Percentiles rank a stretch among this genome's conserved stretches.
phyloP scores from a whole-genome alignment of 768 basidiomycete genomes.

The Russula sp. region DNA sequence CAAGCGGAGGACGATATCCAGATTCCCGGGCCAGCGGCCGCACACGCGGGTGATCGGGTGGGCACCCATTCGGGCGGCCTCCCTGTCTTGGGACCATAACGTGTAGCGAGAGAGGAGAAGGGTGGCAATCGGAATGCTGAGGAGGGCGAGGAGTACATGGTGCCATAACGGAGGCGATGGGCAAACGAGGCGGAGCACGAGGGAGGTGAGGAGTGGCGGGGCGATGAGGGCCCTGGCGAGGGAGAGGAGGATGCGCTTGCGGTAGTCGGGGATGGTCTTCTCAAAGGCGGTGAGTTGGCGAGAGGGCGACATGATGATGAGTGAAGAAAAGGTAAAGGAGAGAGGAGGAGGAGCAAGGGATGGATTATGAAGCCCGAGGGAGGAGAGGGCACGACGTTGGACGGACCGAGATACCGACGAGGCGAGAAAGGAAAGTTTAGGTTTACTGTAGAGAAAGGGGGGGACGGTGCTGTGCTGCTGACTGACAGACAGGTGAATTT shows the following conservation, averaged over 20 bases:
- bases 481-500: too few species aligned
- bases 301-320: constrained; percentile 9
- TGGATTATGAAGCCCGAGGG: background rate
- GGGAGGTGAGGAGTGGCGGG: constrained; percentile 12
- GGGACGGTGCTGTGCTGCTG: too few species aligned
- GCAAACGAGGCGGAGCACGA: background rate
- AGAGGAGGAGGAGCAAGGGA: background rate
- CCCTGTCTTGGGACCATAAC: constrained; percentile 11
- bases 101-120: constrained; percentile 9
- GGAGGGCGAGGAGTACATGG: background rate
- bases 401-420: too few species aligned
- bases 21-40: constrained; percentile 30
- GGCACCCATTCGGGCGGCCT: constrained; percentile 20
- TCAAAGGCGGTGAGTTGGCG: constrained; percentile 15
- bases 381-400: background rate
- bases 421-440: too few species aligned
- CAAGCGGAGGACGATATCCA: constrained; percentile 27
- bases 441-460: too few species aligned
- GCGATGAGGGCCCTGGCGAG: constrained; percentile 8
- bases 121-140: constrained; percentile 9
- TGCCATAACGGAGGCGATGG: background rate
- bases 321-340: background rate
- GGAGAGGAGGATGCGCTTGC: constrained; percentile 19
- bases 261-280: constrained; percentile 19
- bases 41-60: constrained; percentile 25